Evolutionary conservation across 2,329 filamentous ascomycete genomes (phyloP).

Genomic region (Penicillium nordicum): DNA sequence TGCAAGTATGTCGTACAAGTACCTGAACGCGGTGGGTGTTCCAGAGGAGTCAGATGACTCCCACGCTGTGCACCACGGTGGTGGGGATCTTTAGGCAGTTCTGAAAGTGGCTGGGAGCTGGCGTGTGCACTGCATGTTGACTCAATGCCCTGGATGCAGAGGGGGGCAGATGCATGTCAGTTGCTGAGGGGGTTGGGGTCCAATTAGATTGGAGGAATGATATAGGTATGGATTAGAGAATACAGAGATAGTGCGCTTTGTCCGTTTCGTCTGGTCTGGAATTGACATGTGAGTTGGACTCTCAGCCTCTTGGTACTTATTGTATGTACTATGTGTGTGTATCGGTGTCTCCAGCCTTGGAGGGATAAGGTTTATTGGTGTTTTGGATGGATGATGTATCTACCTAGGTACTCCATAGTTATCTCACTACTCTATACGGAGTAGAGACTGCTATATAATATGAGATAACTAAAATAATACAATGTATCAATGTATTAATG

Average conservation of each 20-base stretch:
- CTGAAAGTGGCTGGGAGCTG: conserved; percentile 13
- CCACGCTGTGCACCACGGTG: conserved; percentile 7
- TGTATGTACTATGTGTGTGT: not conserved
- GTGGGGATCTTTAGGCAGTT: conserved; percentile 4
- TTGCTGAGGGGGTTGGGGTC: not conserved
- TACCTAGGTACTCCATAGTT: too few species aligned
- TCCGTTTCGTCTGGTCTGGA: not conserved
- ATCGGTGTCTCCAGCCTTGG: not conserved
- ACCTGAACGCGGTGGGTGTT: conserved; percentile 7
- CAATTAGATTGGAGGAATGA: not conserved
- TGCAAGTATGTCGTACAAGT: not conserved
- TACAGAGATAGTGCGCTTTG: conserved; percentile 1
- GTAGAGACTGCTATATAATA: not conserved
- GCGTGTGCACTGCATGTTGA: conserved; percentile 5
- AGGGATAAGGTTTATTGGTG: not conserved
- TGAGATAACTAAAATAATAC: not conserved
- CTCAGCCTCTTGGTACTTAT: not conserved
- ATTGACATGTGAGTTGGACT: conserved; percentile 4
- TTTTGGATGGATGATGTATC: not conserved
- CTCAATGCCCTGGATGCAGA: conserved; percentile 6
- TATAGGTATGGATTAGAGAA: not conserved
- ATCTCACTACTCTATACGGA: not conserved
- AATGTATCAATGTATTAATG: not conserved
- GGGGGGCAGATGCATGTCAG: conserved; percentile 3
- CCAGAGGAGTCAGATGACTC: conserved; percentile 21